phyloP scores from a whole-genome alignment of 2,329 filamentous ascomycete species.

The Colletotrichum sp. region DNA sequence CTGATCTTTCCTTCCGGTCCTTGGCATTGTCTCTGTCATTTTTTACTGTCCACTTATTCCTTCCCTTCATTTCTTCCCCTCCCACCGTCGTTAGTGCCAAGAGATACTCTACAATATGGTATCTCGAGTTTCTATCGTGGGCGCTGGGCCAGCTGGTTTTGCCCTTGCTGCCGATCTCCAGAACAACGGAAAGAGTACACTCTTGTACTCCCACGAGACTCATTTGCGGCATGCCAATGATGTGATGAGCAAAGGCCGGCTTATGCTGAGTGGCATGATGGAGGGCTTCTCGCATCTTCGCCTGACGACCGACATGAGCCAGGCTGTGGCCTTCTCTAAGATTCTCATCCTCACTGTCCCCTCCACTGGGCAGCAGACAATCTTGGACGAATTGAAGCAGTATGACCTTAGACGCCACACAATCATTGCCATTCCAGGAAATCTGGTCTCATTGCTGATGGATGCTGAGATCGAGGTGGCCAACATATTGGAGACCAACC shows the following conservation, averaged over 20 bases:
- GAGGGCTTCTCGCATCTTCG: neutral
- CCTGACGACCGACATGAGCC: neutral
- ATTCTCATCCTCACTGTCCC: conserved; percentile 2
- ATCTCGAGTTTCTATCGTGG: neutral
- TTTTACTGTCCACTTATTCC: neutral
- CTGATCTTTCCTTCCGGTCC: neutral
- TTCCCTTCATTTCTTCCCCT: neutral
- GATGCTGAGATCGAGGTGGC: neutral
- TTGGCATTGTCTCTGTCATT: neutral
- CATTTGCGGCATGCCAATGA: neutral
- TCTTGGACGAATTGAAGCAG: neutral
- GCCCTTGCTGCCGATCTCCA: conserved; percentile 7
- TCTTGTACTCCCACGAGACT: conserved; percentile 5
- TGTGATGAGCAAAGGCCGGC: neutral
- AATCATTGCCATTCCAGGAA: conserved; percentile 1
- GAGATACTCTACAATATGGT: neutral
- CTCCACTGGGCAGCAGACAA: conserved; percentile 5
- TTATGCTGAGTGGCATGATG: neutral
- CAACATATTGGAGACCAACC: conserved; percentile 7
- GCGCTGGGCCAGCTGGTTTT: conserved; percentile 10
- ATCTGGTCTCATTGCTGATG: neutral
- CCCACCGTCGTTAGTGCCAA: neutral
- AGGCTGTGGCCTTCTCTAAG: neutral
- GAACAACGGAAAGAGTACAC: neutral
- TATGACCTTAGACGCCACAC: neutral